phyloP scores from a whole-genome alignment of 305 asterid genomes.

The Striga hermonthica region DNA sequence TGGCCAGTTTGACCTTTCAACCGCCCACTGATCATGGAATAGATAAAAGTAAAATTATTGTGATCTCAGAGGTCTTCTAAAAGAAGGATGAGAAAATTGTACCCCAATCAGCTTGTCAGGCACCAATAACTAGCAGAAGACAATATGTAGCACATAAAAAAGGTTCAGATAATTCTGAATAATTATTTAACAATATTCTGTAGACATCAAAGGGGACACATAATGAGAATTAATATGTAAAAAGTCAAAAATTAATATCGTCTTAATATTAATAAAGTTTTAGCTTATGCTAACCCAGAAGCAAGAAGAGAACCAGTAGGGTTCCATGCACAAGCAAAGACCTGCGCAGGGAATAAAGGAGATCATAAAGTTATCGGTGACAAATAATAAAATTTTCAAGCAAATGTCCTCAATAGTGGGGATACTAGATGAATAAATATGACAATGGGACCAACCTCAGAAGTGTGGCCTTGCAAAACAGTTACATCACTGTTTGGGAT shows the following conservation, averaged over 20 bases:
- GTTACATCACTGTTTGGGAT: slow-evolving; percentile 50
- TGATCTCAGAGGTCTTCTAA: no score
- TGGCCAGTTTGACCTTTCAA: no score
- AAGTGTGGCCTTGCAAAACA: slow-evolving; percentile 68
- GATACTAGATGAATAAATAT: neutral
- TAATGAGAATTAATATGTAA: neutral
- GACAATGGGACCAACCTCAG: slow-evolving; percentile 50
- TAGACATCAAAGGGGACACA: no score
- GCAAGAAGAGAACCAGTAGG: slow-evolving; percentile 74
- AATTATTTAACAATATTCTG: no score
- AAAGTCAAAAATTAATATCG: neutral
- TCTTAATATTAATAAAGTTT: neutral
- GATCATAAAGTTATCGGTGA: neutral
- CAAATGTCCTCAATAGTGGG: neutral
- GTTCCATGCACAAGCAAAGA: slow-evolving; percentile 79
- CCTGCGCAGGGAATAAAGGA: slow-evolving; percentile 41
- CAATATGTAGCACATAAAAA: no score
- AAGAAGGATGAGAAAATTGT: no score
- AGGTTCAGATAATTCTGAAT: no score
- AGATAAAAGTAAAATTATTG: no score
- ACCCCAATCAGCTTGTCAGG: no score
- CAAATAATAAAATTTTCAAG: neutral
- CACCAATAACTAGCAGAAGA: no score
- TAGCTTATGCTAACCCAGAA: slow-evolving; percentile 54
- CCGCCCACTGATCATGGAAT: no score